A percentile compares a stretch with the other conserved stretches of the same genome.
phyloP scores from a whole-genome alignment of 257 asterid genomes.

The Agastache rugosa region DNA sequence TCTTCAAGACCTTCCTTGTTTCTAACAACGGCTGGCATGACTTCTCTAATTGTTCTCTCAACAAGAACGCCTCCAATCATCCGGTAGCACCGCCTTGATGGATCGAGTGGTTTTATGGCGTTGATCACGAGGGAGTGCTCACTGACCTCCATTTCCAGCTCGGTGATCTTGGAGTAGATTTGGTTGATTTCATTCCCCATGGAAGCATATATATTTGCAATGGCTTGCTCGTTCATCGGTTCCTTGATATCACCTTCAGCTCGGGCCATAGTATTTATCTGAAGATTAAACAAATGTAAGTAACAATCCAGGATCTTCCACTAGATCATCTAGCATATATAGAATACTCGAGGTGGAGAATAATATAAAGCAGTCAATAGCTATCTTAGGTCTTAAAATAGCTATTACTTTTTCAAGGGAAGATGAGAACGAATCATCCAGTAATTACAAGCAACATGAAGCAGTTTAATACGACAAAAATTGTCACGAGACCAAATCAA shows the following conservation, averaged over 20 bases:
- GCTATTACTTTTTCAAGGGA: neutral
- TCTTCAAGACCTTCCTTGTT: constrained; percentile 95
- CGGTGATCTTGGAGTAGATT: constrained; percentile 85
- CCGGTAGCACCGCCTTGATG: constrained; percentile 90
- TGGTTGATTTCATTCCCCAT: constrained; percentile 86
- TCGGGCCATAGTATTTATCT: constrained; percentile 62
- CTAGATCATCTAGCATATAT: neutral
- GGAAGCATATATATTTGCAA: constrained; percentile 76
- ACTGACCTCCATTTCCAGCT: constrained; percentile 92
- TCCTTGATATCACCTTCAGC: constrained; percentile 59
- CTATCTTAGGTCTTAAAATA: too few species aligned
- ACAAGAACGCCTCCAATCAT: constrained; percentile 99
- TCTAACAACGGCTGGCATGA: constrained; percentile 88
- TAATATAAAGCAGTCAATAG: neutral
- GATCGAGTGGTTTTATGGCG: constrained; percentile 90
- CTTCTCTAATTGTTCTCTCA: constrained; percentile 85
- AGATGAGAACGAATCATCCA: neutral
- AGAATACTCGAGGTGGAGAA: too few species aligned
- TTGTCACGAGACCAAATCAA: neutral
- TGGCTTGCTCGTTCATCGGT: constrained; percentile 91
- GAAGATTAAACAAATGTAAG: constrained; percentile 23
- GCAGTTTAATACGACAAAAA: constrained; percentile 21
- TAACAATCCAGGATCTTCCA: neutral
- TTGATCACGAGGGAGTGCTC: constrained; percentile 93
- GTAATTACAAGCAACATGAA: neutral